phyloP scores from a whole-genome alignment of 2,329 filamentous ascomycete genomes.

The Penicillium corylophilum region DNA sequence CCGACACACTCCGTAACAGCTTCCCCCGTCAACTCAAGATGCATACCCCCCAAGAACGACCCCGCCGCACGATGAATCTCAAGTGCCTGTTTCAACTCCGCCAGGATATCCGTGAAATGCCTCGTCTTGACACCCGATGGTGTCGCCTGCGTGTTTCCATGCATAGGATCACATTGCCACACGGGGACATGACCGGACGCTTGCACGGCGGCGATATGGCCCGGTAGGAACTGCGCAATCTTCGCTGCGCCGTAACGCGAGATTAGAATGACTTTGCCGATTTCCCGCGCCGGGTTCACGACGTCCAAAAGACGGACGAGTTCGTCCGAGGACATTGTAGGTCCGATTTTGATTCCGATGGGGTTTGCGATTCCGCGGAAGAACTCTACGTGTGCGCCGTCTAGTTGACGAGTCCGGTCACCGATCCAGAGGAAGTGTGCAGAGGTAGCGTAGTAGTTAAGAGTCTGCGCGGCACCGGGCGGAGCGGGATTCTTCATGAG shows the following conservation, averaged over 20 bases:
- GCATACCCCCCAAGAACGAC: slow-evolving; percentile 88
- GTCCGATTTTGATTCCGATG: slow-evolving; percentile 93
- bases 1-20: slow-evolving; percentile 95
- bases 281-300: slow-evolving; percentile 77
- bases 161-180: slow-evolving; percentile 99
- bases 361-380: slow-evolving; percentile 96
- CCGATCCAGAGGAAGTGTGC: slow-evolving; percentile 99
- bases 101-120: slow-evolving; percentile 84
- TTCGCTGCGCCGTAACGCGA: slow-evolving; percentile 85
- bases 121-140: slow-evolving; percentile 84
- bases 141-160: slow-evolving; percentile 72
- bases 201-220: slow-evolving; percentile 86
- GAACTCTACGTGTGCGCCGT: slow-evolving; percentile 94
- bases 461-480: slow-evolving; percentile 38
- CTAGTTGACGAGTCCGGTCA: slow-evolving; percentile 89
- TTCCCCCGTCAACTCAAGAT: slow-evolving; percentile 92
- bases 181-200: slow-evolving; percentile 74
- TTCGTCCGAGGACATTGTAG: slow-evolving; percentile 74
- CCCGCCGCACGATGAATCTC: slow-evolving; percentile 78
- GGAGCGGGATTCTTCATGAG: slow-evolving; percentile 54
- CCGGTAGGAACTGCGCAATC: slow-evolving; percentile 72
- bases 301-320: slow-evolving; percentile 76
- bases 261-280: slow-evolving; percentile 93
- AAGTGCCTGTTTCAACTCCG: slow-evolving; percentile 79
- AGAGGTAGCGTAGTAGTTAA: slow-evolving; percentile 80